phyloP scores from a whole-genome alignment of 148 eudicot genomes.

The Rhododendron williamsianum region DNA sequence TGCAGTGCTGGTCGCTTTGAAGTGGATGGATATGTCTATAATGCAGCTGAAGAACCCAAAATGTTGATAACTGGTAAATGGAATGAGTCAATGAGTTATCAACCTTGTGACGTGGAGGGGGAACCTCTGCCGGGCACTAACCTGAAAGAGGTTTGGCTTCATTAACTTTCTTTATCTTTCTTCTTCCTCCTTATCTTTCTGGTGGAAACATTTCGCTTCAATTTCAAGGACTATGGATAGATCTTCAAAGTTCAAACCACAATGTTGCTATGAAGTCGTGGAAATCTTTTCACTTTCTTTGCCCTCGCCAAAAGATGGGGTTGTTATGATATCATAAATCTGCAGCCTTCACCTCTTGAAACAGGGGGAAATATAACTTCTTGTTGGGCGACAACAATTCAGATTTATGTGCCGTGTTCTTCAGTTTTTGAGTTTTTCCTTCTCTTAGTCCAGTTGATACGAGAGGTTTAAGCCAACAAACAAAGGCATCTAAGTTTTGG shows the following conservation, averaged over 20 bases:
- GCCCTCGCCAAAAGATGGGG: not conserved
- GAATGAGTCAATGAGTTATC: slow-evolving; percentile 87
- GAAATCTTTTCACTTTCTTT: slow-evolving; percentile 3
- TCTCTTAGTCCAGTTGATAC: not conserved
- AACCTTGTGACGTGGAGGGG: slow-evolving; percentile 91
- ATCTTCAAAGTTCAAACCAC: not conserved
- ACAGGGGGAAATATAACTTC: not conserved
- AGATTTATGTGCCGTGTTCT: not conserved
- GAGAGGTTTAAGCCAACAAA: not conserved
- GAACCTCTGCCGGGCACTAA: slow-evolving; percentile 88
- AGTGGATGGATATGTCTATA: slow-evolving; percentile 96
- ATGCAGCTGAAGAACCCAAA: slow-evolving; percentile 90
- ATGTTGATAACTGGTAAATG: slow-evolving; percentile 98
- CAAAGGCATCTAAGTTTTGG: not conserved
- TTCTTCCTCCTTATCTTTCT: not conserved
- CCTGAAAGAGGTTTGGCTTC: slow-evolving; percentile 68
- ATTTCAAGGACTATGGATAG: not conserved
- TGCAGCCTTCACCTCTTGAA: not conserved
- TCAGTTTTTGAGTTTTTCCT: not conserved
- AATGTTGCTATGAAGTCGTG: not conserved
- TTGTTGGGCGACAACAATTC: not conserved
- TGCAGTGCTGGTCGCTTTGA: slow-evolving; percentile 92
- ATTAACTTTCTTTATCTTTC: not conserved
- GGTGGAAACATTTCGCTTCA: slow-evolving; percentile 1
- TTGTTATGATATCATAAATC: not conserved